Evolutionary conservation across 345 rosid species (phyloP), one percentile per base, ranked within the genome.

Genomic region (Melaleuca alternifolia): DNA sequence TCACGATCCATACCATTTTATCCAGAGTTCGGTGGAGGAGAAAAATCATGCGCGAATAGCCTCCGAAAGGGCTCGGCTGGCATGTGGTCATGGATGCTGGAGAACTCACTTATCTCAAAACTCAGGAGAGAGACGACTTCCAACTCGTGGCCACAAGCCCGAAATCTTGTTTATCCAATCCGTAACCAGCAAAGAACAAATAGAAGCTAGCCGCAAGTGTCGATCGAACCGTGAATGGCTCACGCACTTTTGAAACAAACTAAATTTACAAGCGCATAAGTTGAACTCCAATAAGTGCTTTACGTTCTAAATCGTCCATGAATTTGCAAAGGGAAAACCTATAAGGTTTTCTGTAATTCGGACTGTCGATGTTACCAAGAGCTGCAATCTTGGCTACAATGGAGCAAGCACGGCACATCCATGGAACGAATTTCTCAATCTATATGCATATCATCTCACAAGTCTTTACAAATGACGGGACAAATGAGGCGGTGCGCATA

Each of bases 1-100:
- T 87, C 87, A 86, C 62, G 71, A 52, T 37, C 30, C 85, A 86
- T 83, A 81, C 52, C 90, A 20, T 54, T 44, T 54, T 44, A 77
- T 85, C 85, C 54, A 62, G 23, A 52, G 41, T 48, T 41, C 51
- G 87, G 84, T 85, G 87, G 83, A 20, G 44, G 77, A 48, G 51
- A 79, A 76, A 28, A 79, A 51, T 85, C 79, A 88, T 57, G 87
- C 37, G 14, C 20, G 5, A 65, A 21, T 15, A 44, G 30, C 7
- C 18, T 71, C 48, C 81, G 37, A 18, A 71, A 12, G 54, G 48
- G 81, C 81, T 71, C 23, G 81, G 81, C 18, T 71, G 18, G 81
- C 26, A 71, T 71, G 26, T 9, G 79, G 79, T 3, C 5, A 71
- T 7, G 48, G 10, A 10, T 41, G 48, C 79, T 2, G 46, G 79